Evolutionary conservation across 1,139 yeast genomes (phyloP), one percentile per base, ranked within the genome.

Genomic region (Blastobotrys buckinghamii): DNA sequence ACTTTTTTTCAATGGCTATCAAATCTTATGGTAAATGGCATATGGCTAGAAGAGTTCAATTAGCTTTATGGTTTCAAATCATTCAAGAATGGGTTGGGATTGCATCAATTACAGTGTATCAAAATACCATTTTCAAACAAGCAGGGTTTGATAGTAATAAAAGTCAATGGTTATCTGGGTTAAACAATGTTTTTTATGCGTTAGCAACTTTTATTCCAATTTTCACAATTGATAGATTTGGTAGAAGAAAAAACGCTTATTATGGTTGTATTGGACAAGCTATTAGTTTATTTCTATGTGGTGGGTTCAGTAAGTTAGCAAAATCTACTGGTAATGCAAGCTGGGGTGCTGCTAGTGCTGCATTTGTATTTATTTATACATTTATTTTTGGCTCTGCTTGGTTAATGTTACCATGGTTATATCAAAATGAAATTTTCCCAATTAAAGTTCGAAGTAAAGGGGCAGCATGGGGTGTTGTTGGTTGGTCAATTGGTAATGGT

Each of bases 71-170:
- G 67, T 59, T 71, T 44, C 73, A 68, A 48, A 62, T 68, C 40
- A 57, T 71, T 61, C 75, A 72, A 55, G 74, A 71, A 52, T 70
- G 71, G 62, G 65, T 66, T 32, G 75, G 76, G 16, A 70, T 72
- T 47, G 72, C 72, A 44, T 70, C 70, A 49, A 63, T 72, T 50
- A 72, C 75, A 3, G 71, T 68, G 45, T 70, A 70, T 53, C 66
- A 68, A 51, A 70, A 71, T n/a, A 65, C 66, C 13, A 69, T 70
- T 39, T 67, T 70, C 55, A 54, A 54, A 2, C 70, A 68, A 52
- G 68, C 72, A 7, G 69, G 69, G 3, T 67, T 64, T 53, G 56
- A 57, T 39, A 42, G 63, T 7, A 53, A 56, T 37, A 66, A 64
- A 50, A 50, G 70, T 3, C 65, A 63, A 27, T 61, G 65, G 64